Evolutionary conservation across 176 grass and related monocot species (phyloP), one percentile per base, ranked within the genome.

Genomic region (Hordeum marinum): DNA sequence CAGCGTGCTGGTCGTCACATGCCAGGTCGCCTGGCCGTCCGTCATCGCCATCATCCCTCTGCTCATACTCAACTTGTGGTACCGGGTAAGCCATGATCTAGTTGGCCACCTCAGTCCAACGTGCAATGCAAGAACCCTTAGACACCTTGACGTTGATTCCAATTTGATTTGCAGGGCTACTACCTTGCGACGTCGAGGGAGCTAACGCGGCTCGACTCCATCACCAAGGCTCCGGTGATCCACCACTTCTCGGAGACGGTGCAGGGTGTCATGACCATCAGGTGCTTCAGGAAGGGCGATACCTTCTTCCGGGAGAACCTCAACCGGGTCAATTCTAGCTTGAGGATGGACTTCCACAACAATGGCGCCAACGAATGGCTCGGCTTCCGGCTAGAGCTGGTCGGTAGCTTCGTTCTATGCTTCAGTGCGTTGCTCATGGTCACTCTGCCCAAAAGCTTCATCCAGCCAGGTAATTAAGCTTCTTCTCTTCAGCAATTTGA

Each of bases 191-290:
- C 96, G 59, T 96, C 96, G 24, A 91, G 96, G 86, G 96, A 99
- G 83, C 85, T 99, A 54, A 99, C 96, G 9, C 88, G 96, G 8
- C 96, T 99, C 13, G 96, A 99, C 23, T 92, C 93, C 1, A 99
- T 99, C 83, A 99, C 96, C 32, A 99, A 99, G 84, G 96, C 96
- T 48, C 96, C 96, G 2, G 96, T 99, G 79, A 99, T 99, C 84
- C 96, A 99, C 87, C 93, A 99, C 60, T 99, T 99, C 85, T 99
- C 96, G 4, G 96, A 99, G 88, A 94, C 96, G 34, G 91, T 99
- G 69, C 93, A 94, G 75, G 96, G 96, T 63, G 93, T 96, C 57
- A 94, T 89, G 71, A 95, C 94, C 65, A 92, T 99, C 79, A 90
- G 96, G 77, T 96, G 93, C 84, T 99, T 99, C 91, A 80, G 86